Percentiles rank a stretch among this genome's conserved stretches.
Conservation (phyloP, 768 basidiomycete genomes). For the Exidia glandulosa region DNA sequence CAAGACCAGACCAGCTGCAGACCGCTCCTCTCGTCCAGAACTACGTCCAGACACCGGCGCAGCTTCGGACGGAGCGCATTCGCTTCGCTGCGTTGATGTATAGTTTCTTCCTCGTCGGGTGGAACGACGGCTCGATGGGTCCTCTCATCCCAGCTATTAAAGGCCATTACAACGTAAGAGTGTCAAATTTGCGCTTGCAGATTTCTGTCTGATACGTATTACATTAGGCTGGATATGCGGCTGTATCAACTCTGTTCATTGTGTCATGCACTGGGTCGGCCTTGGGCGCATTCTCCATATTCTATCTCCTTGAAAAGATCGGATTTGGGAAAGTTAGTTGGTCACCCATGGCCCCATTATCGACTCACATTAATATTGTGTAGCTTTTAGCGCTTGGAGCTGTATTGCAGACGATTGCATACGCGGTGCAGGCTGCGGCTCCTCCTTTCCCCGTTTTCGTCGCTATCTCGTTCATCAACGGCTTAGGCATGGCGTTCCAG, state of each 20-base stretch:
- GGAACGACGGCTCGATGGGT: constrained; percentile 22
- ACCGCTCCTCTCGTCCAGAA: no score
- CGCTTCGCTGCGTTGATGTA: neutral
- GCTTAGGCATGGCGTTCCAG: constrained; percentile 1
- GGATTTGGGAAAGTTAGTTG: constrained; percentile 36
- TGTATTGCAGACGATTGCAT: constrained; percentile 12
- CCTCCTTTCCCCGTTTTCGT: constrained; percentile 2
- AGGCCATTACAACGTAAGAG: constrained; percentile 34
- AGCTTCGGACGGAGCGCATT: neutral
- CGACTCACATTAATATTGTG: neutral
- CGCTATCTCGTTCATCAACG: neutral
- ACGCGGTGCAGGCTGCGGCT: constrained; percentile 3
- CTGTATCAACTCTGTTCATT: constrained; percentile 55
- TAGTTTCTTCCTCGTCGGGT: neutral
- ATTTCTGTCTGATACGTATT: neutral
- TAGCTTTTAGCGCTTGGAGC: constrained; percentile 31
- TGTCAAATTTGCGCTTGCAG: neutral
- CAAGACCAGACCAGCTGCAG: no score
- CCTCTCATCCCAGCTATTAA: constrained; percentile 68
- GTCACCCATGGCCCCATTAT: neutral
- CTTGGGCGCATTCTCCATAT: constrained; percentile 34
- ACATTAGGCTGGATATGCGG: constrained; percentile 33
- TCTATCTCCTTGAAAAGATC: constrained; percentile 32
- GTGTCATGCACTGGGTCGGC: constrained; percentile 37
- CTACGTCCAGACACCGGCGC: neutral